Evolutionary conservation across 2,329 filamentous ascomycete genomes (phyloP).

Genomic region (Fonsecaea nubica): DNA sequence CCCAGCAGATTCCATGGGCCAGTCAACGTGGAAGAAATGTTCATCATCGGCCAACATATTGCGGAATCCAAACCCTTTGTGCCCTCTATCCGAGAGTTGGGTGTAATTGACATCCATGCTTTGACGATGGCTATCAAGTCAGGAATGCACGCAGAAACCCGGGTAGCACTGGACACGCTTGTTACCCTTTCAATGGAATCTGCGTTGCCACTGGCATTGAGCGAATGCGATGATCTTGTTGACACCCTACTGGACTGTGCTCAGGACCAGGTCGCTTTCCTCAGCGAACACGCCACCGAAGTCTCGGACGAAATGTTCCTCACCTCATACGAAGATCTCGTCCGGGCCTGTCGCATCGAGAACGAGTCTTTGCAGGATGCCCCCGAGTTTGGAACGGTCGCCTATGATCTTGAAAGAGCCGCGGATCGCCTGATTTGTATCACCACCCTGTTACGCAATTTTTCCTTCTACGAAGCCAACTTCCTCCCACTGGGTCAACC

Average conservation of each 20-base stretch:
- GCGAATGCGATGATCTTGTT: slow-evolving; percentile 83
- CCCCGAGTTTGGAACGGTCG: slow-evolving; percentile 73
- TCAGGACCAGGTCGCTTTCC: slow-evolving; percentile 81
- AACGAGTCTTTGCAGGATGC: slow-evolving; percentile 74
- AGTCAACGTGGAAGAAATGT: slow-evolving; percentile 70
- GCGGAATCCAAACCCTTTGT: slow-evolving; percentile 74
- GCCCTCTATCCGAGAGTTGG: slow-evolving; percentile 77
- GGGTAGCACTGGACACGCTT: slow-evolving; percentile 84
- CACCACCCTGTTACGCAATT: slow-evolving; percentile 88
- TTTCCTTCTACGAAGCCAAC: slow-evolving; percentile 85
- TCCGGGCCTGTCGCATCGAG: slow-evolving; percentile 78
- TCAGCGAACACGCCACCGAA: slow-evolving; percentile 84
- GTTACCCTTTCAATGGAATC: slow-evolving; percentile 71
- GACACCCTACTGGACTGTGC: slow-evolving; percentile 90
- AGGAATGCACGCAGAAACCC: slow-evolving; percentile 87
- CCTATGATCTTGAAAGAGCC: slow-evolving; percentile 83
- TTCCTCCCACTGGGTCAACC: slow-evolving; percentile 76
- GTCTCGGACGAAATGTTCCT: slow-evolving; percentile 86
- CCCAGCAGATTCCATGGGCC: slow-evolving; percentile 70
- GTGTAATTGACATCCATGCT: slow-evolving; percentile 87
- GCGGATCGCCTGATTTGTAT: slow-evolving; percentile 88
- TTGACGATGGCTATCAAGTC: slow-evolving; percentile 88
- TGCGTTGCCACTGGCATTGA: slow-evolving; percentile 69
- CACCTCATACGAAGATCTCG: slow-evolving; percentile 83
- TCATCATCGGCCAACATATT: slow-evolving; percentile 70